Evolutionary conservation across 495 filamentous ascomycete genomes (phyloP).

Genomic region (Trypethelium eluteriae): DNA sequence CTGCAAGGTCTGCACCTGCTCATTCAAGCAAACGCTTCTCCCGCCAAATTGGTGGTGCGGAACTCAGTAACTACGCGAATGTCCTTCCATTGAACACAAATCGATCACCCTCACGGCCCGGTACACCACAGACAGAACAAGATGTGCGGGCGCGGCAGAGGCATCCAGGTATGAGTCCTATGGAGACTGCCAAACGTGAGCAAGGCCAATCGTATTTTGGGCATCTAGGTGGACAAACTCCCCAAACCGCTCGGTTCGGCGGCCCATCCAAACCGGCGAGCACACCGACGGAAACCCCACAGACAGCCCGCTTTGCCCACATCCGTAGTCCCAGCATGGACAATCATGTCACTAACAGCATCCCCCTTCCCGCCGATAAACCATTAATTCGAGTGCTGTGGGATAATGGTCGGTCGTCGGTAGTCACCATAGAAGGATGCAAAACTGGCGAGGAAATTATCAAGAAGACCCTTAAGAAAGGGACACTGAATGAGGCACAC

Average conservation of each 20-base stretch:
- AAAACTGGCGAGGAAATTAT: slow-evolving; percentile 87
- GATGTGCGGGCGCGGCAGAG: slow-evolving; percentile 32
- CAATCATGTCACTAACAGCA: slow-evolving; percentile 51
- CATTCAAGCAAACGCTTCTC: slow-evolving; percentile 68
- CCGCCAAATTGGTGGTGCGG: slow-evolving; percentile 42
- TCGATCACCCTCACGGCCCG: slow-evolving; percentile 58
- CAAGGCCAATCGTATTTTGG: slow-evolving; percentile 42
- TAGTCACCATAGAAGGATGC: slow-evolving; percentile 81
- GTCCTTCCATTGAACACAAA: slow-evolving; percentile 38
- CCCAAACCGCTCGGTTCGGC: slow-evolving; percentile 12
- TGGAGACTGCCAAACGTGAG: slow-evolving; percentile 45
- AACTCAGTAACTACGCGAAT: slow-evolving; percentile 30
- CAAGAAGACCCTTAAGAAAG: slow-evolving; percentile 73
- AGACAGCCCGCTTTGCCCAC: slow-evolving; percentile 42
- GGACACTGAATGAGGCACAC: slow-evolving; percentile 45
- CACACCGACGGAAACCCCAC: slow-evolving; percentile 33
- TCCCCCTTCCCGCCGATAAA: slow-evolving; percentile 66
- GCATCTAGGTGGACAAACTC: slow-evolving; percentile 4
- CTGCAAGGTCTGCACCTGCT: slow-evolving; percentile 43
- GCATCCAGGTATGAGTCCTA: slow-evolving; percentile 38
- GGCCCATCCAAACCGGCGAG: slow-evolving; percentile 14
- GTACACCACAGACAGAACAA: slow-evolving; percentile 57
- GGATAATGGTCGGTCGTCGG: slow-evolving; percentile 75
- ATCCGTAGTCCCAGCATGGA: slow-evolving; percentile 65
- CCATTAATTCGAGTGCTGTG: slow-evolving; percentile 83